phyloP scores from a whole-genome alignment of 1,284 basidiomycete species.

The Phylloboletellus chloephorus region DNA sequence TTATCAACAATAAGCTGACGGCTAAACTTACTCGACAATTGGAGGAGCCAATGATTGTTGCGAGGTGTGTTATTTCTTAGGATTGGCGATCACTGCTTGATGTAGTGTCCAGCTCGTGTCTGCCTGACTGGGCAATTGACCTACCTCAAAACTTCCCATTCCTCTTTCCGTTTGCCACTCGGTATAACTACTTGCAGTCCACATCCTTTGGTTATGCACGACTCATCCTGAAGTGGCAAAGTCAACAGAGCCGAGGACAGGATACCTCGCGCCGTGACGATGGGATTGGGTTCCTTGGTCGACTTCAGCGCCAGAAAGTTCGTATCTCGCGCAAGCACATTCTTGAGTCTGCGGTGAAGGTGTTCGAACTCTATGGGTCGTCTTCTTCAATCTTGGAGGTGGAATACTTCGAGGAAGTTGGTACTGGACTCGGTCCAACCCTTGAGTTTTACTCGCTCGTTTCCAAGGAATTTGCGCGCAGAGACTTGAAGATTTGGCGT shows the following conservation, averaged over 20 bases:
- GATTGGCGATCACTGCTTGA: constrained; percentile 3
- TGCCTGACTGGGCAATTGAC: constrained; percentile 95
- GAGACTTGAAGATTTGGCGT: constrained; percentile 86
- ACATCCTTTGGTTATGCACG: constrained; percentile 97
- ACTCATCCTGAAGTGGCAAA: constrained; percentile 87
- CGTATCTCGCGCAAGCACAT: constrained; percentile 93
- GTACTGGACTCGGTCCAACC: constrained; percentile 97
- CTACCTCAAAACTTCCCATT: constrained; percentile 94
- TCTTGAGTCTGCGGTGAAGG: constrained; percentile 95
- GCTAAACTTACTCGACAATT: constrained; percentile 97
- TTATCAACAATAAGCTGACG: constrained; percentile 97
- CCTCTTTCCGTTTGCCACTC: constrained; percentile 96
- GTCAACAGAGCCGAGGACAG: constrained; percentile 69
- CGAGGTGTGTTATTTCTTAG: constrained; percentile 52
- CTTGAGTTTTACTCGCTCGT: constrained; percentile 96
- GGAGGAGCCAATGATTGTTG: constrained; percentile 98
- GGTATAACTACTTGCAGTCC: constrained; percentile 94
- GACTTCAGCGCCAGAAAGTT: constrained; percentile 93
- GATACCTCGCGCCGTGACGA: constrained; percentile 81
- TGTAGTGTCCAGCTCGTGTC: constrained; percentile 61
- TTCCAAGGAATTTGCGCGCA: constrained; percentile 87
- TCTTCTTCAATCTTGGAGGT: constrained; percentile 93
- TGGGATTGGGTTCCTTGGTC: constrained; percentile 85
- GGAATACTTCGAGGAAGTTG: constrained; percentile 99
- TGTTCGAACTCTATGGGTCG: constrained; percentile 94